Base-by-base conservation (phyloP, 176 grass and related monocot genomes). In the Musa itinerans region DNA sequence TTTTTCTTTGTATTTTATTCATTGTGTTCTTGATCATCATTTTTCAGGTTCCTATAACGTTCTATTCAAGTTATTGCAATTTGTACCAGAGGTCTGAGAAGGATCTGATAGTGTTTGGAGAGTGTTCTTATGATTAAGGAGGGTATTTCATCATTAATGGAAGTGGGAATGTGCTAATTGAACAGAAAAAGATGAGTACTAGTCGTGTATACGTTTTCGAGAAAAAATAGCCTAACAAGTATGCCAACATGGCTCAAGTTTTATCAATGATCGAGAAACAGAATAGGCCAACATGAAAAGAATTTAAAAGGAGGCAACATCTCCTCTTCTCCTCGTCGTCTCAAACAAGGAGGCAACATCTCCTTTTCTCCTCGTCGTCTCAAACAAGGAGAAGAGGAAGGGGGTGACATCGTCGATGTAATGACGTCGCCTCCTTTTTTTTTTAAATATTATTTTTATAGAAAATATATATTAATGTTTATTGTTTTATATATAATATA, bases 111-210 rank as follows among this genome's bases (percentile, higher is more conserved):
- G 86, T 94, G 76, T 84, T 94, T 71, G 95, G 90, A 27, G 90
- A 99, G 81, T 99, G 95, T 72, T 90, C 95, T 77, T 92, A 84
- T 78, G 95, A 99, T 69, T 88, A 99, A 86, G 90, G 88, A 23
- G 95, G 90, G 50, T 99, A 99, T 81, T 99, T 99, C 69, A 74
- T 99, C 58, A 94, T 99, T 68, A 94, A 94, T 74, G 95, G 95
- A 52, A 99, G 90, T 43, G 95, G 92, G 65, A 99, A 92, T 52
- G 95, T 99, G 83, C 86, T 99, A 17, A 99, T 99, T 79, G 90
- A 91, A 26, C 95, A 99, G 78, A 90, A 99, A 81, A 99, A 94
- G 78, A 94, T 94, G 90, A 92, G 91, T 80, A 99, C 91, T 13
- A 99, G 94, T 83, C 91, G 89, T 81, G 89, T 99, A 49, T 99